Base-by-base conservation (phyloP, 306 rosid species). In the Albizia julibrissin region DNA sequence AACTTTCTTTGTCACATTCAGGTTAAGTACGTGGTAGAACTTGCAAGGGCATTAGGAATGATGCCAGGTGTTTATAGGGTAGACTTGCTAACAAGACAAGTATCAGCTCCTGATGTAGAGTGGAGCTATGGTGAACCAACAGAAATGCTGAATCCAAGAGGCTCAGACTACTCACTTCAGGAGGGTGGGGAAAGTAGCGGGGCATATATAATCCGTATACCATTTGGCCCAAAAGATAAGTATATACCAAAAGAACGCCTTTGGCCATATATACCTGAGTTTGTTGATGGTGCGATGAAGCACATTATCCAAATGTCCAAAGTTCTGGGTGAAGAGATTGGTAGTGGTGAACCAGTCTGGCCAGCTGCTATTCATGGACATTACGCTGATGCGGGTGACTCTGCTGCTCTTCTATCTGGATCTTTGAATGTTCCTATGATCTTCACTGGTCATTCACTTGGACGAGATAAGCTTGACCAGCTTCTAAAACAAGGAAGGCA, bases 341-440 rank as follows among this genome's bases (percentile, higher is more conserved):
- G 97, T 66, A 81, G 81, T 29, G 98, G 92, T 71, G 90, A 83
- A 77, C 91, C 98, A 33, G 89, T 95, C 83, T 93, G 99, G 97
- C 98, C 99, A 6, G 92, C 85, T 86, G 95, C 98, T 58, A 91
- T 95, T 81, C 99, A 95, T 29, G 99, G 99, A 59, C 99, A 95
- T 88, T 95, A 95, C 86, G 99, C 99, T n/a, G 99, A 95, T 95
- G 99, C 99, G 0, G 99, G 99, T 68, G 99, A 95, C 81, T 95
- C 99, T 82, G 91, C 95, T 56, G 96, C 99, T 50, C 96, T 95
- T 81, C 82, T 95, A 19, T 92, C 96, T 27, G 99, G 99, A 33
- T 95, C 97, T 44, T 85, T 95, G 78, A 95, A 95, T 84, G 98
- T 95, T 46, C 98, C 99, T 0, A 95, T 95, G 98, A 88, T 95